Evolutionary conservation across 305 asterid species (phyloP).

Genomic region (Plantago rigida): DNA sequence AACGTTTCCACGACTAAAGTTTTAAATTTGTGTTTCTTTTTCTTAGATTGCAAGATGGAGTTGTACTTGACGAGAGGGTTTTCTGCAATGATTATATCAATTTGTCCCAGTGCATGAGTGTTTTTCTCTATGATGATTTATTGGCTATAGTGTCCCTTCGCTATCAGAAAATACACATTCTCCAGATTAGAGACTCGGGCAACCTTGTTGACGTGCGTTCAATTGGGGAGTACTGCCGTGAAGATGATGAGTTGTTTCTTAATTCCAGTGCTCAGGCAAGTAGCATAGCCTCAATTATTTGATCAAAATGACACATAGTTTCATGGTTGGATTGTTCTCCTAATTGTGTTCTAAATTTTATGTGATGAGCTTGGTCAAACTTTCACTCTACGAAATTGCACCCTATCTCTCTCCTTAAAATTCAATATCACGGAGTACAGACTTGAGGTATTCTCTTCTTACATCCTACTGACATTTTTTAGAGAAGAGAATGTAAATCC

Average conservation of each 20-base stretch:
- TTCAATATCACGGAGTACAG: too few relatives aligned
- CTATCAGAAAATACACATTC: slow-evolving; percentile 82
- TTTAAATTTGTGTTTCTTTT: slow-evolving; percentile 14
- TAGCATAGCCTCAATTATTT: slow-evolving; percentile 32
- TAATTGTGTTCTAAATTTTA: too few relatives aligned
- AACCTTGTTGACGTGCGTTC: slow-evolving; percentile 70
- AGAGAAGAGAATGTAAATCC: too few relatives aligned
- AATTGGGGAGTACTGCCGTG: slow-evolving; percentile 81
- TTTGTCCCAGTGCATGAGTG: slow-evolving; percentile 81
- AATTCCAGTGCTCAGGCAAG: slow-evolving; percentile 81
- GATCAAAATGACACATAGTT: slow-evolving; percentile 14
- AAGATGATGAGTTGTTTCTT: slow-evolving; percentile 91
- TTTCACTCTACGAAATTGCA: too few relatives aligned
- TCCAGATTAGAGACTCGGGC: slow-evolving; percentile 91
- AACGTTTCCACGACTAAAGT: slow-evolving; percentile 6
- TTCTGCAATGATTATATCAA: slow-evolving; percentile 79
- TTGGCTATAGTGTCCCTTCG: slow-evolving; percentile 88
- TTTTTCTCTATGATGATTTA: slow-evolving; percentile 83
- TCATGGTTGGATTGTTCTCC: background rate
- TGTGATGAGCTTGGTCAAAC: too few relatives aligned
- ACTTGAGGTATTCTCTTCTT: too few relatives aligned
- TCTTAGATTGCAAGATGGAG: slow-evolving; percentile 81
- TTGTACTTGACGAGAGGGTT: slow-evolving; percentile 70
- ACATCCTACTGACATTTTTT: too few relatives aligned
- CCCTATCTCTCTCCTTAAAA: too few relatives aligned